These are phyloP conservation scores for Physcomitrium patens DNA, from an alignment of 225 moss, liverwort and hornwort genomes.

Conservation along the genomic window DNA sequence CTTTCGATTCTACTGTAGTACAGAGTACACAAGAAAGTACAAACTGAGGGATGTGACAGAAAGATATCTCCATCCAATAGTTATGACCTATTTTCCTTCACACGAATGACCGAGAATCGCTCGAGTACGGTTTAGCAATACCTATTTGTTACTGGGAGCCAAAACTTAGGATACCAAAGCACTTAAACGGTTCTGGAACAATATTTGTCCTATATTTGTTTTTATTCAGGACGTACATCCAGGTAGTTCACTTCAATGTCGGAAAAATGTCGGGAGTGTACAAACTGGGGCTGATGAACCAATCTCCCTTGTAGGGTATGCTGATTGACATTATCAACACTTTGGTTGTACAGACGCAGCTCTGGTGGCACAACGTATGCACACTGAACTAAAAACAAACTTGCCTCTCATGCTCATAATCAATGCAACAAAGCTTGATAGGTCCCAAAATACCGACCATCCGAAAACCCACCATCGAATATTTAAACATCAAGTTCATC, in stretches of 20 bases:
- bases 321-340: too few species aligned
- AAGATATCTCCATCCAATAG: slow-evolving; percentile 1
- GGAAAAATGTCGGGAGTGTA: too few species aligned
- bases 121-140: not conserved
- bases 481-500: not conserved
- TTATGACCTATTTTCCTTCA: slow-evolving; percentile 6
- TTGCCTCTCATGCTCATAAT: not conserved
- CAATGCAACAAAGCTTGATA: not conserved
- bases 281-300: too few species aligned
- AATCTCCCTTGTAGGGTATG: too few species aligned
- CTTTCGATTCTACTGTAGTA: slow-evolving; percentile 1
- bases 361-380: too few species aligned
- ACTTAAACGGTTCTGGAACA: not conserved
- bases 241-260: too few species aligned
- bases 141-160: not conserved
- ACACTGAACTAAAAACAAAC: too few species aligned
- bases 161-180: not conserved
- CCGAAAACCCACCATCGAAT: not conserved
- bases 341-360: too few species aligned
- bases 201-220: too few species aligned
- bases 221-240: too few species aligned
- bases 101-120: not conserved
- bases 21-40: slow-evolving; percentile 19
- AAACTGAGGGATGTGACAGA: slow-evolving; percentile 17
- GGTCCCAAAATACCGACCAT: not conserved